These are phyloP conservation scores for Candida labiduridarum DNA, from an alignment of 1,139 yeast genomes.

Conservation along the genomic window DNA sequence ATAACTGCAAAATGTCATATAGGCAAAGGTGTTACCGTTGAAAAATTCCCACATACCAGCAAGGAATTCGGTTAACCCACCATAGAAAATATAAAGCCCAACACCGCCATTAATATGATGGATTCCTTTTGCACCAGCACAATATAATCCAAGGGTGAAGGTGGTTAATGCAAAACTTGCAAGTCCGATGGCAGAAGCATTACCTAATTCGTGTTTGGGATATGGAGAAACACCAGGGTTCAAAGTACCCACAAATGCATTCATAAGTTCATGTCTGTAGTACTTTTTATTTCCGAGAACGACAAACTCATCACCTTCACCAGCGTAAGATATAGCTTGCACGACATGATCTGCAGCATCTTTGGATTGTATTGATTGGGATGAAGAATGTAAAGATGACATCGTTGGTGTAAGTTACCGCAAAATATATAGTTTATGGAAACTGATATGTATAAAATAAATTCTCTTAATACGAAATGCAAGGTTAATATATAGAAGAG, in stretches of 20 bases:
- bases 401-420: background rate
- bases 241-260: constrained; percentile 40
- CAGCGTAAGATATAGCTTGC: constrained; percentile 11
- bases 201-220: constrained; percentile 43
- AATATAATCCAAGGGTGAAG: constrained; percentile 45
- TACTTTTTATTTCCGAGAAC: constrained; percentile 34
- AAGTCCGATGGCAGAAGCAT: constrained; percentile 65
- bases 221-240: constrained; percentile 41
- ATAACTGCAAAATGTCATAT: constrained; percentile 42
- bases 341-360: background rate
- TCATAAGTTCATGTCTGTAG: constrained; percentile 38
- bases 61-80: constrained; percentile 49
- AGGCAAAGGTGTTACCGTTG: constrained; percentile 43
- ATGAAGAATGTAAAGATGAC: constrained; percentile 1
- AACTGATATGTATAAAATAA: background rate
- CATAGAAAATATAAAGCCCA: constrained; percentile 47
- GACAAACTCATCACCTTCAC: constrained; percentile 26
- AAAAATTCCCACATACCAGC: constrained; percentile 57
- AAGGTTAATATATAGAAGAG: too few species aligned
- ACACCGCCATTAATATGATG: constrained; percentile 40
- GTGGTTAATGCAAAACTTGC: constrained; percentile 55
- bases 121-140: constrained; percentile 47
- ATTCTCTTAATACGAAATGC: too few species aligned
- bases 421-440: background rate
- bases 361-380: background rate